Conservation (phyloP, 1,139 yeast genomes). For the Sugiyamaella neomexicana region DNA sequence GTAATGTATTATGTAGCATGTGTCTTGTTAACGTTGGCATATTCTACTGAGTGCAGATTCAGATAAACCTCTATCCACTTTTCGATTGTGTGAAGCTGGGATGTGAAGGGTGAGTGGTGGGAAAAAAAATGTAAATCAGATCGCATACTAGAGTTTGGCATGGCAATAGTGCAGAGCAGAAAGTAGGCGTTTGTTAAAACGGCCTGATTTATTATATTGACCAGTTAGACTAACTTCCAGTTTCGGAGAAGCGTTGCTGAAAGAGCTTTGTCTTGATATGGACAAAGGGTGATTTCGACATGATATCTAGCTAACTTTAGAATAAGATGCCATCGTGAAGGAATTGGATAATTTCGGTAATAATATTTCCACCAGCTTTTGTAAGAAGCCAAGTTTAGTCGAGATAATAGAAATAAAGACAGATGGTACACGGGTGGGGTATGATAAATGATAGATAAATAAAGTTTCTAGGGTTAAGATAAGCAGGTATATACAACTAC, state of each 20-base stretch:
- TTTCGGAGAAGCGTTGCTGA: background rate
- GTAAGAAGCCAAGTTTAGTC: background rate
- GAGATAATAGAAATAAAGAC: background rate
- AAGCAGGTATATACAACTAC: too few relatives aligned
- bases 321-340: background rate
- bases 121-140: too few relatives aligned
- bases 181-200: background rate
- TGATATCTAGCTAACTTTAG: background rate
- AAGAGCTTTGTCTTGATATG: background rate
- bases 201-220: background rate
- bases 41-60: background rate
- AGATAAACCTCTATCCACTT: background rate
- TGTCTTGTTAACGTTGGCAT: background rate
- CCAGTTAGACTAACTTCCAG: constrained; percentile 11
- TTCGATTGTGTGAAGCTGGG: background rate
- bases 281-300: background rate
- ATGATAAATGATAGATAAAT: background rate
- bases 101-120: background rate
- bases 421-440: too few relatives aligned
- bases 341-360: constrained; percentile 3
- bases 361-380: too few relatives aligned
- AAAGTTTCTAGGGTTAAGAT: background rate
- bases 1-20: constrained; percentile 1
- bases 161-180: constrained; percentile 3
- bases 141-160: constrained; percentile 10